Evolutionary conservation across 805 yeast species (phyloP).

Genomic region (Komagataella pastoris): DNA sequence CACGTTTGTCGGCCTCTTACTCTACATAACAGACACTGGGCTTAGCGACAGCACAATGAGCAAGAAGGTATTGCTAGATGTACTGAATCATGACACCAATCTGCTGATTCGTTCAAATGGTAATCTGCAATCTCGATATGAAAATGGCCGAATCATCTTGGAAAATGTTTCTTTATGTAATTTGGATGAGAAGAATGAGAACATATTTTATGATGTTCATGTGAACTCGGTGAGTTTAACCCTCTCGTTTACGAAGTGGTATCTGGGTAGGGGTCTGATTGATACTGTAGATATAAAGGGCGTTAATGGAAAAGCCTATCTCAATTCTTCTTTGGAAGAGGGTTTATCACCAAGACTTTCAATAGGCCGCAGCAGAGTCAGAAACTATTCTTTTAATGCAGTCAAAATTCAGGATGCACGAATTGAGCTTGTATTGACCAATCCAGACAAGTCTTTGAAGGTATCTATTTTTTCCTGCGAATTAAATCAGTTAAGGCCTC

Average conservation of each 20-base stretch:
- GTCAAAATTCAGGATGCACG: slow-evolving; percentile 77
- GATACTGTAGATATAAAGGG: slow-evolving; percentile 75
- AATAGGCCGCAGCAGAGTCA: slow-evolving; percentile 53
- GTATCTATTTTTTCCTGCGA: slow-evolving; percentile 62
- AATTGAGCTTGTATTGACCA: slow-evolving; percentile 47
- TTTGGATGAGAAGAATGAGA: slow-evolving; percentile 71
- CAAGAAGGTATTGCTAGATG: slow-evolving; percentile 24
- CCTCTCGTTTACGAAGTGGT: slow-evolving; percentile 77
- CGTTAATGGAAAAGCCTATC: slow-evolving; percentile 81
- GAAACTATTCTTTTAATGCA: slow-evolving; percentile 85
- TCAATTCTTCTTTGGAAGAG: slow-evolving; percentile 69
- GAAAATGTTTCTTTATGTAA: slow-evolving; percentile 1
- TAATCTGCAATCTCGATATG: slow-evolving; percentile 63
- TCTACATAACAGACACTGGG: slow-evolving; percentile 69
- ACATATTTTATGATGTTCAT: slow-evolving; percentile 88
- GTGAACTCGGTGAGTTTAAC: slow-evolving; percentile 77
- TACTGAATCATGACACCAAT: background rate
- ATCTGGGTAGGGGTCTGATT: slow-evolving; percentile 82
- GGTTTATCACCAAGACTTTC: slow-evolving; percentile 74
- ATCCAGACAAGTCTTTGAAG: background rate
- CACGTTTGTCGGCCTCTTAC: slow-evolving; percentile 70
- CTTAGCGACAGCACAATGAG: slow-evolving; percentile 81
- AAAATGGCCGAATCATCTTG: slow-evolving; percentile 30
- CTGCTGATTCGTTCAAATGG: slow-evolving; percentile 16
- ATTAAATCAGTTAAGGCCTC: slow-evolving; percentile 66